Evolutionary conservation across 345 rosid species (phyloP), one percentile per base, ranked within the genome.

Genomic region (Sonneratia caseolaris): DNA sequence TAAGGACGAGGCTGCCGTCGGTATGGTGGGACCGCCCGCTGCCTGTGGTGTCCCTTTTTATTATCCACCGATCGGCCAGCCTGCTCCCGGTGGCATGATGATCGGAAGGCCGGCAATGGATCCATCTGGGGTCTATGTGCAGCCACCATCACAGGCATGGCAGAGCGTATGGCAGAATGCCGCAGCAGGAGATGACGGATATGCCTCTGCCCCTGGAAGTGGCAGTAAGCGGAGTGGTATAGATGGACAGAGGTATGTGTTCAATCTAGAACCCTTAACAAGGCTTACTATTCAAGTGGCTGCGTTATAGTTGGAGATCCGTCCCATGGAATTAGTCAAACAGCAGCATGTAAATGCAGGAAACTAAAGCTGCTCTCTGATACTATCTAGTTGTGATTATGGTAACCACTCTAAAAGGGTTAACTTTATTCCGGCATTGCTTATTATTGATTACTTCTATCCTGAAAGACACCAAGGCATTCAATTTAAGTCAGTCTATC

Each of bases 71-170:
- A 87, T 92, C 79, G 91, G 89, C 0, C 95, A 87, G 74, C 93
- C 93, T 2, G 72, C 89, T 21, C 90, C 89, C 10, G 92, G 88
- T 18, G 93, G 92, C 76, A 91, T 93, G 97, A 93, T 27, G 66
- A 27, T n/a, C 27, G 35, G 66, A 61, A n/a, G 66, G 35, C 35
- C 35, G 66, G 73, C 43, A 40, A 40, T 40, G 43, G 43, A 40
- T 40, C 43, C 43, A 40, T 4, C 82, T 32, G 93, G 93, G 5
- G 86, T 89, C 45, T 90, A 84, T 65, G 83, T 80, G 10, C 96
- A 92, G 86, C 92, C 96, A 5, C 97, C 96, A 3, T 90, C 91
- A 36, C 97, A 90, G 82, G 88, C 96, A 5, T 92, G 97, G 97
- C 94, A 92, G 80, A 86, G 89, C 37, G 92, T 86, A 36, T 90